Percentiles rank a stretch among this genome's conserved stretches.
Evolutionary conservation across 768 basidiomycete species (phyloP).

Genomic region (Termitomyces sp.): DNA sequence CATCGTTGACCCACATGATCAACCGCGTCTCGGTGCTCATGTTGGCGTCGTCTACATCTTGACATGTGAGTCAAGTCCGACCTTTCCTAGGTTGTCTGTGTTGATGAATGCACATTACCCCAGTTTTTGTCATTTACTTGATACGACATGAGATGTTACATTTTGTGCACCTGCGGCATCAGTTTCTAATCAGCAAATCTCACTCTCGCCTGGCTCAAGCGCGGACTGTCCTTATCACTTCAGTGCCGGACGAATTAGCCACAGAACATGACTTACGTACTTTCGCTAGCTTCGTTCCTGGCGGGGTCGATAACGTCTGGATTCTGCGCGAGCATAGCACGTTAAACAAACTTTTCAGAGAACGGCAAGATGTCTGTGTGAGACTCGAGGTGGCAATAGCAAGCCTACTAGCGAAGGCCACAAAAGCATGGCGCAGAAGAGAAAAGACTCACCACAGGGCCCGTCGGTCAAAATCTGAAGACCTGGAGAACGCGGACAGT

Average conservation of each 20-base stretch:
- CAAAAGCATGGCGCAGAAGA: neutral
- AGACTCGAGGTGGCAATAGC: conserved; percentile 59
- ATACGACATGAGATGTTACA: conserved; percentile 55
- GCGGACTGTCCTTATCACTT: conserved; percentile 64
- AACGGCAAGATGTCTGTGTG: conserved; percentile 41
- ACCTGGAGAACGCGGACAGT: neutral
- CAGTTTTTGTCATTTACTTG: conserved; percentile 59
- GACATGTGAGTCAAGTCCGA: conserved; percentile 35
- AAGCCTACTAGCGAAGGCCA: neutral
- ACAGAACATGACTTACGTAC: conserved; percentile 43
- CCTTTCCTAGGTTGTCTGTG: neutral
- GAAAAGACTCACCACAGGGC: neutral
- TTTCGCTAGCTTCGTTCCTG: conserved; percentile 63
- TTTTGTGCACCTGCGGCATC: conserved; percentile 52
- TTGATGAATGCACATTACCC: neutral
- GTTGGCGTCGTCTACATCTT: conserved; percentile 47
- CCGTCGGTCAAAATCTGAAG: neutral
- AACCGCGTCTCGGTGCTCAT: conserved; percentile 53
- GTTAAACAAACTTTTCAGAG: conserved; percentile 38
- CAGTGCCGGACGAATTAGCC: conserved; percentile 51
- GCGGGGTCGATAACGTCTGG: conserved; percentile 68
- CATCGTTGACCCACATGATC: conserved; percentile 28
- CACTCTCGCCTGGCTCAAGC: conserved; percentile 63
- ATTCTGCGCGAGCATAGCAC: conserved; percentile 50
- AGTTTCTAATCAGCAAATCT: conserved; percentile 54